These are phyloP conservation scores for Luvunga scandens DNA, from an alignment of 345 rosid genomes.

Conservation along the genomic window DNA sequence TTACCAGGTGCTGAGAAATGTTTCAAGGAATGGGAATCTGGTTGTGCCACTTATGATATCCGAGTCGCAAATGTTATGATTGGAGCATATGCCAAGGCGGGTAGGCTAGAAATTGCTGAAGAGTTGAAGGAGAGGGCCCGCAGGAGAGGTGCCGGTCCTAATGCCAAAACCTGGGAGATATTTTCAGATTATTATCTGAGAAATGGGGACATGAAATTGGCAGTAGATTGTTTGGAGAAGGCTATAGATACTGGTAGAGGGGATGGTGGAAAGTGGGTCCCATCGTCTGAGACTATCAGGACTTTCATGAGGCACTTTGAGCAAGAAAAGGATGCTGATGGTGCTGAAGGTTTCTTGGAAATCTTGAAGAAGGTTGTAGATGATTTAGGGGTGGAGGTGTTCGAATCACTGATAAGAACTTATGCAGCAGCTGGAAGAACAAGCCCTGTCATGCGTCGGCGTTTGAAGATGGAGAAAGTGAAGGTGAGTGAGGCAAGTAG, in stretches of 20 bases:
- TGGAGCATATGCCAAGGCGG: slow-evolving; percentile 62
- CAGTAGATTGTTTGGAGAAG: slow-evolving; percentile 62
- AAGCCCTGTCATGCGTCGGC: slow-evolving; percentile 51
- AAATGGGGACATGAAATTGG: slow-evolving; percentile 47
- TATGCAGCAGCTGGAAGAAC: slow-evolving; percentile 83
- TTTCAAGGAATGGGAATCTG: slow-evolving; percentile 83
- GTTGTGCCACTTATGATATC: slow-evolving; percentile 66
- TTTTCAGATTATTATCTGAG: slow-evolving; percentile 62
- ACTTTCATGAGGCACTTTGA: slow-evolving; percentile 69
- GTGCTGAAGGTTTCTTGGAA: slow-evolving; percentile 75
- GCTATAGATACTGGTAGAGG: slow-evolving; percentile 70
- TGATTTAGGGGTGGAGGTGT: slow-evolving; percentile 53
- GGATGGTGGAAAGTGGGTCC: slow-evolving; percentile 75
- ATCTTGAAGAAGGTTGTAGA: slow-evolving; percentile 71
- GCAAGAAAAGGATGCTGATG: slow-evolving; percentile 68
- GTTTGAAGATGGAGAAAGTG: slow-evolving; percentile 83
- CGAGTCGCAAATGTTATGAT: slow-evolving; percentile 70
- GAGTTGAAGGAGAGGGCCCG: slow-evolving; percentile 65
- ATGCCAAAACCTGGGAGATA: slow-evolving; percentile 84
- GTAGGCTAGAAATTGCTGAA: slow-evolving; percentile 59
- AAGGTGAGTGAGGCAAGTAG: slow-evolving; percentile 53
- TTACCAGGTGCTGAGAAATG: slow-evolving; percentile 88
- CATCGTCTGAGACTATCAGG: slow-evolving; percentile 49
- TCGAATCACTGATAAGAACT: slow-evolving; percentile 79
- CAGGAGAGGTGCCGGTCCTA: slow-evolving; percentile 66